A percentile compares a stretch with the other conserved stretches of the same genome.
phyloP scores from a whole-genome alignment of 1,284 basidiomycete species.

The Leccinum griseonigrum region DNA sequence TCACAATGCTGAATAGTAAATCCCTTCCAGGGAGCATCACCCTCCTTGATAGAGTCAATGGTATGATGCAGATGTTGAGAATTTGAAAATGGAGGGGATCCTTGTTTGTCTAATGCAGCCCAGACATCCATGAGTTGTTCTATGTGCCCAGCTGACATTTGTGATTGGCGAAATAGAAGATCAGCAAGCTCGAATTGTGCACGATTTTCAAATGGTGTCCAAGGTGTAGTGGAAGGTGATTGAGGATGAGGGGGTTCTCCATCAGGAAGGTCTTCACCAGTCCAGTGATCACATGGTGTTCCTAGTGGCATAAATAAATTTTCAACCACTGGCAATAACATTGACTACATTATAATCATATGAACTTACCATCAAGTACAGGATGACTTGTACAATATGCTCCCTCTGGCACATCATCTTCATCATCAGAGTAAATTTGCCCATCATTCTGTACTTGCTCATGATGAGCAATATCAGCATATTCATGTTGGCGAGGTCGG shows the following conservation, averaged over 20 bases:
- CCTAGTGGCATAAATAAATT: neutral
- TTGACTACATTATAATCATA: neutral
- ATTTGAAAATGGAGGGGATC: neutral
- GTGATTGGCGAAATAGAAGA: neutral
- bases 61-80: neutral
- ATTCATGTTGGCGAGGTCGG: neutral
- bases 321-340: neutral
- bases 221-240: neutral
- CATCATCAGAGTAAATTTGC: neutral
- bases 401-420: neutral
- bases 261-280: neutral
- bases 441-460: neutral
- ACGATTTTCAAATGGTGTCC: neutral
- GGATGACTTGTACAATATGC: neutral
- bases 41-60: neutral
- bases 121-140: neutral
- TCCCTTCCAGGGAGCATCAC: neutral
- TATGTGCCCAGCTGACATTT: neutral
- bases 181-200: neutral
- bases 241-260: neutral
- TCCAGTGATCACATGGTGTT: neutral
- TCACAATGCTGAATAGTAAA: neutral
- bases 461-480: neutral
- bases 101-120: neutral
- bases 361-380: neutral